These are phyloP conservation scores for Coelastrella sp. DNA, from an alignment of 139 green algal species.

Conservation along the genomic window DNA sequence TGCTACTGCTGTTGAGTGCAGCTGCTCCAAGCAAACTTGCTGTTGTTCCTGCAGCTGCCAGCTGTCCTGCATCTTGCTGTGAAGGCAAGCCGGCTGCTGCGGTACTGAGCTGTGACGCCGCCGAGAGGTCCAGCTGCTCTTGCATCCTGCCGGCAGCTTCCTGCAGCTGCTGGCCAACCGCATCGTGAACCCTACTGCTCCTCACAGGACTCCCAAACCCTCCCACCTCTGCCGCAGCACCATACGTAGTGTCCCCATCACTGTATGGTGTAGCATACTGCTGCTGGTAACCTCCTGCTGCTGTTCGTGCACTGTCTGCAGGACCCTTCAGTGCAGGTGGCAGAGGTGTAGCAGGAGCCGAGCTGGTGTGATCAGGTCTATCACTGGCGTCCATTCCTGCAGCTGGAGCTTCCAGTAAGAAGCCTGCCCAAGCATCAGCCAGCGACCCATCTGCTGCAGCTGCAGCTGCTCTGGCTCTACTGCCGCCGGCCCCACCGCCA, in stretches of 20 bases:
- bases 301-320: background rate
- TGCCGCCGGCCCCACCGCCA: conserved; percentile 3
- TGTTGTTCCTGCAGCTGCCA: conserved; percentile 9
- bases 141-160: conserved; percentile 10
- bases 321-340: too few species aligned
- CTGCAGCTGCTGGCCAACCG: background rate
- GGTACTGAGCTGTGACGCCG: too few species aligned
- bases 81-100: background rate
- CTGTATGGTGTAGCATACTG: background rate
- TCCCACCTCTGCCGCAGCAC: conserved; percentile 7
- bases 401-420: conserved; percentile 24
- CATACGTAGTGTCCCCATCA: conserved; percentile 18
- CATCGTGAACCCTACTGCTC: conserved; percentile 5
- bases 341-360: conserved; percentile 6
- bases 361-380: background rate
- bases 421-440: conserved; percentile 35
- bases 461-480: background rate
- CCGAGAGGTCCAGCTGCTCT: conserved; percentile 26
- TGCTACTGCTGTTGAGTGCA: conserved; percentile 17
- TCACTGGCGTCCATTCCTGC: background rate
- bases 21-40: background rate
- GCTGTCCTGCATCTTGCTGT: background rate
- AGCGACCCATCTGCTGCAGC: conserved; percentile 7
- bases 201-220: too few species aligned
- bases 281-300: background rate